Base-by-base conservation (phyloP, 768 basidiomycete genomes). In the Dioszegia hungarica region DNA sequence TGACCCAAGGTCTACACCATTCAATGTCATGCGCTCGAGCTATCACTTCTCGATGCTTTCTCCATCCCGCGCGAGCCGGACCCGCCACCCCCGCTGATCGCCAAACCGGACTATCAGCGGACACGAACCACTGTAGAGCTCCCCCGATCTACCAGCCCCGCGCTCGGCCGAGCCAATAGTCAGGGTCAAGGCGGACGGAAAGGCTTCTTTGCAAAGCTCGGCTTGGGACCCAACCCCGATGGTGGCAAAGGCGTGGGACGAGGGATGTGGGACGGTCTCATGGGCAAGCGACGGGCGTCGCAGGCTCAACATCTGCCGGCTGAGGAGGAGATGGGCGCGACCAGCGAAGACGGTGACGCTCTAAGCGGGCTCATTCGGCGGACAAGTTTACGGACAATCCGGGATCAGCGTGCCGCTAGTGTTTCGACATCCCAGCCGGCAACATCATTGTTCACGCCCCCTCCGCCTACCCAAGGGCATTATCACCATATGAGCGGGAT, bases 11-110 rank as follows among this genome's bases (percentile, higher is more conserved):
- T 72, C 9, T 69, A 61, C 34, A 62, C 66, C 8, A 59, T 72
- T 15, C 65, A 69, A 37, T 56, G 51, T 10, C 63, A 69, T 59
- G 34, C 22, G 10, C 39, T 69, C n/a, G 70, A 72, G 46, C 60
- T 72, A 22, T 63, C 64, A 0, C 46, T 72, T 2, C 54, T 67
- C 0, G 66, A 72, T 40, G 54, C 62, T 3, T 69, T 69, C 31
- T 57, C 64, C 14, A 48, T 72, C 6, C 63, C 63, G 1, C 60
- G 67, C 48, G 65, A 72, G 54, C 31, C 53, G 1, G 61, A 65
- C 37, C 66, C 68, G 11, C 57, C 60, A 12, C 55, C 54, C 48
- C 40, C 34, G n/a, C 43, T 31, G 8, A 70, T n/a, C n/a, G n/a
- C n/a, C n/a, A 39, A 61, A 60, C 14, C 56, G 43, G 49, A 41